Evolutionary conservation across 2,329 filamentous ascomycete species (phyloP).

Genomic region (Chaetomiaceae sp.): DNA sequence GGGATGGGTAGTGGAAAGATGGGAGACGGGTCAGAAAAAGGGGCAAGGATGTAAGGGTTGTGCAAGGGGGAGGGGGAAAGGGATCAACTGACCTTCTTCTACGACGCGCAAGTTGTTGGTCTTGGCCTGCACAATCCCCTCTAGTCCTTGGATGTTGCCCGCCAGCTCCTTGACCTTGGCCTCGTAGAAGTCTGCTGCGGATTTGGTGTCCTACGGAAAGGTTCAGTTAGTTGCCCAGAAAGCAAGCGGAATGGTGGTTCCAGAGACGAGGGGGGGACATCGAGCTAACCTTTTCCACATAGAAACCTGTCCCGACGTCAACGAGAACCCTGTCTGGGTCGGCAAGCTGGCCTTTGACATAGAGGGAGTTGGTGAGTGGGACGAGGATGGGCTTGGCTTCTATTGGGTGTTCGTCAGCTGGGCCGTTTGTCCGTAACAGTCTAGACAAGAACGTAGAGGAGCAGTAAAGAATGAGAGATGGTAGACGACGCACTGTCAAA

Average conservation of each 20-base stretch:
- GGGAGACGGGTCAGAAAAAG: neutral
- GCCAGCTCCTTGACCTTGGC: slow-evolving; percentile 48
- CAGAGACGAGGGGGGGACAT: neutral
- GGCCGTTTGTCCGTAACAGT: neutral
- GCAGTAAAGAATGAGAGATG: too few species aligned
- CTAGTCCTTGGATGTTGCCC: slow-evolving; percentile 50
- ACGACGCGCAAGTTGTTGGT: slow-evolving; percentile 77
- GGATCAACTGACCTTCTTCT: slow-evolving; percentile 65
- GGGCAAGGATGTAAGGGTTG: too few species aligned
- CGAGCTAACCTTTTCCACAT: slow-evolving; percentile 74
- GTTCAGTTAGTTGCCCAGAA: neutral
- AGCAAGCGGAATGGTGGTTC: too few species aligned
- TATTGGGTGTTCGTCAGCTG: slow-evolving; percentile 14
- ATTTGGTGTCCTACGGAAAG: slow-evolving; percentile 40
- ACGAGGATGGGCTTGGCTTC: slow-evolving; percentile 64
- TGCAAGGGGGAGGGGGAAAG: neutral
- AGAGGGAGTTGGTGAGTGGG: slow-evolving; percentile 90
- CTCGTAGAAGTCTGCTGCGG: slow-evolving; percentile 52
- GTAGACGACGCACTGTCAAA: slow-evolving; percentile 15
- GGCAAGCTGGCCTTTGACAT: slow-evolving; percentile 77
- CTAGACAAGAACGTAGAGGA: too few species aligned
- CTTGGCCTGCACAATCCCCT: slow-evolving; percentile 59
- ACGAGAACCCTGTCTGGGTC: slow-evolving; percentile 74
- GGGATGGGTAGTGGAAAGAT: too few species aligned
- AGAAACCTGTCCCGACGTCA: slow-evolving; percentile 90